Evolutionary conservation across 1,284 basidiomycete species (phyloP).

Genomic region (Tremellales sp.): DNA sequence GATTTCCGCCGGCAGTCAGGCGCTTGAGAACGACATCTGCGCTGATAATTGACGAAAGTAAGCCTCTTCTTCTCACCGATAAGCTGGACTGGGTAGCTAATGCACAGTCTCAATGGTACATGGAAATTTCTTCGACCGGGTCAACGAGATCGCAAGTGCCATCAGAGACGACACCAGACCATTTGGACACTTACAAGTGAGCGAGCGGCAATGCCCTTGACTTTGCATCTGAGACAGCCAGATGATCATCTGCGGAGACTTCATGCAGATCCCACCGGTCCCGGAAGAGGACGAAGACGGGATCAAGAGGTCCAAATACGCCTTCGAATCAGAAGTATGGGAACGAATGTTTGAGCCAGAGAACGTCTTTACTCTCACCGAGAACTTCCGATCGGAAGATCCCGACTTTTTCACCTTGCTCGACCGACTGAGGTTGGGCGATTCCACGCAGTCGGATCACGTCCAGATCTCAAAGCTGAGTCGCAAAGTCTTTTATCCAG

Average conservation of each 20-base stretch:
- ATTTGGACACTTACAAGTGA: slow-evolving; percentile 91
- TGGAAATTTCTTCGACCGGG: slow-evolving; percentile 61
- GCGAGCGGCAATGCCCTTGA: too few species aligned
- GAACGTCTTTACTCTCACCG: slow-evolving; percentile 73
- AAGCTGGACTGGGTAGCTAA: neutral
- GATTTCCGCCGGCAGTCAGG: too few species aligned
- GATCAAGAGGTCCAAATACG: slow-evolving; percentile 57
- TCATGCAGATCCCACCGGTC: slow-evolving; percentile 95
- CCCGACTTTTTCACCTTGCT: slow-evolving; percentile 19
- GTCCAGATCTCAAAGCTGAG: slow-evolving; percentile 1
- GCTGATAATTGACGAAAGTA: slow-evolving; percentile 92
- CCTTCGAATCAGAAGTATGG: slow-evolving; percentile 88
- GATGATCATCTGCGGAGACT: slow-evolving; percentile 92
- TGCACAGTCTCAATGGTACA: slow-evolving; percentile 92
- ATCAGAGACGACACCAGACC: slow-evolving; percentile 61
- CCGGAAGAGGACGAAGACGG: slow-evolving; percentile 62
- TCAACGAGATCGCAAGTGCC: slow-evolving; percentile 44
- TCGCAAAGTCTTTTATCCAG: slow-evolving; percentile 6
- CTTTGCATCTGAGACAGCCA: too few species aligned
- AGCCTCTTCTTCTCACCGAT: slow-evolving; percentile 11
- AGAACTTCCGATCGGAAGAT: slow-evolving; percentile 73
- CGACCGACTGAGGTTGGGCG: slow-evolving; percentile 21
- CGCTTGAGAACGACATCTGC: slow-evolving; percentile 46
- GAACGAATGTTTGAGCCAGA: slow-evolving; percentile 55
- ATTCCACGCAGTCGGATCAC: neutral